phyloP scores from a whole-genome alignment of 2,329 filamentous ascomycete species.

The Cladosporium sp. region DNA sequence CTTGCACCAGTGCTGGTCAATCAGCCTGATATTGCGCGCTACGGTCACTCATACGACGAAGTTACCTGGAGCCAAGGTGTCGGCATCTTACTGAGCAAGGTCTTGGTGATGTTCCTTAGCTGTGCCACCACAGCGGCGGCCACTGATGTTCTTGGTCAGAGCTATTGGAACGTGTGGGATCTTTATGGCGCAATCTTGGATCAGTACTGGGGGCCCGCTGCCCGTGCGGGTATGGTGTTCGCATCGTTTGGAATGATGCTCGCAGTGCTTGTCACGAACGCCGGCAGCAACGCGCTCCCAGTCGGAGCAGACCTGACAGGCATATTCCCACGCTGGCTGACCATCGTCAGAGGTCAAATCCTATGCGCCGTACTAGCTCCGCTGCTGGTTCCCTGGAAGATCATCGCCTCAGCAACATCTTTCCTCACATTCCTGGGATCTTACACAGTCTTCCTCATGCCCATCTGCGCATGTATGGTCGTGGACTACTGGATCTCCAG shows the following conservation, averaged over 20 bases:
- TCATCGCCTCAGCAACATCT: slow-evolving; percentile 37
- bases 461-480: slow-evolving; percentile 36
- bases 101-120: slow-evolving; percentile 33
- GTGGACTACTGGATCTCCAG: slow-evolving; percentile 37
- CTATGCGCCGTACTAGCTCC: slow-evolving; percentile 36
- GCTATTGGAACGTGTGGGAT: slow-evolving; percentile 32
- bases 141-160: slow-evolving; percentile 38
- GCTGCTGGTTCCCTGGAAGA: slow-evolving; percentile 39
- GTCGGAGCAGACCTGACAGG: slow-evolving; percentile 40
- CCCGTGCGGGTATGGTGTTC: slow-evolving; percentile 1
- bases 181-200: slow-evolving; percentile 32
- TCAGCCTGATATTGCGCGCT: slow-evolving; percentile 42
- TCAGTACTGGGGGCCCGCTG: slow-evolving; percentile 21
- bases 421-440: slow-evolving; percentile 42
- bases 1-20: slow-evolving; percentile 44
- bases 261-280: slow-evolving; percentile 36
- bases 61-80: slow-evolving; percentile 43
- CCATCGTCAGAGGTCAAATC: slow-evolving; percentile 40
- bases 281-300: slow-evolving; percentile 38
- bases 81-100: slow-evolving; percentile 38
- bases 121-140: slow-evolving; percentile 43
- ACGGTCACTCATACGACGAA: slow-evolving; percentile 33
- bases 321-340: slow-evolving; percentile 40
- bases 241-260: slow-evolving; percentile 4
- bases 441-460: slow-evolving; percentile 40